phyloP scores from a whole-genome alignment of 805 yeast genomes.

The Candida methanosorbosa region DNA sequence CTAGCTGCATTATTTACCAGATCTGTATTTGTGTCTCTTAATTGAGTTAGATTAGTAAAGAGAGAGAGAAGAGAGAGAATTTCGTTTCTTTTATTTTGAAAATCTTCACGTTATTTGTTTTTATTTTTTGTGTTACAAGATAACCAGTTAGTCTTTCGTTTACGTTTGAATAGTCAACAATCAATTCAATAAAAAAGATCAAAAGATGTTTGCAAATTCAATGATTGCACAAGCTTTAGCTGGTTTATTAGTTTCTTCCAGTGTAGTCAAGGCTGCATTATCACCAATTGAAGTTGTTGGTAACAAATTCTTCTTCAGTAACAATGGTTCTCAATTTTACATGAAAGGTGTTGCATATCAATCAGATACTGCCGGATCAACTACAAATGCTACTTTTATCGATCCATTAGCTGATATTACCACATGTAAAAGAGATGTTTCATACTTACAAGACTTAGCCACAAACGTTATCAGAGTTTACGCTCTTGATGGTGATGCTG shows the following conservation, averaged over 20 bases:
- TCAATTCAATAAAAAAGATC: too few species aligned
- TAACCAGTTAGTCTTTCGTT: too few species aligned
- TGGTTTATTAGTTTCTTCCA: slow-evolving; percentile 14
- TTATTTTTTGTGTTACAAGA: too few species aligned
- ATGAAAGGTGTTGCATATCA: slow-evolving; percentile 78
- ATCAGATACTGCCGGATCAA: slow-evolving; percentile 51
- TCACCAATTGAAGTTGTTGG: slow-evolving; percentile 69
- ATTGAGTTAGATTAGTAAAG: too few species aligned
- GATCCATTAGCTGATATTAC: slow-evolving; percentile 64
- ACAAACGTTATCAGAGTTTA: slow-evolving; percentile 74
- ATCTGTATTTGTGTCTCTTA: too few species aligned
- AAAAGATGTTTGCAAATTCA: slow-evolving; percentile 28
- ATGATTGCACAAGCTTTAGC: slow-evolving; percentile 21
- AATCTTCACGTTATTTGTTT: too few species aligned
- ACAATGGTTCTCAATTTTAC: slow-evolving; percentile 73
- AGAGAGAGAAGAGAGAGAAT: too few species aligned
- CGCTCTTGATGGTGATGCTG: slow-evolving; percentile 54
- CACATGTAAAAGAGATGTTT: slow-evolving; percentile 65
- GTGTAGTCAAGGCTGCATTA: slow-evolving; percentile 31
- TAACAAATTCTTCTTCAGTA: slow-evolving; percentile 67
- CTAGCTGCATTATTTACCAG: too few species aligned
- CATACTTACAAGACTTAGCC: slow-evolving; percentile 50
- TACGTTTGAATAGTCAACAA: too few species aligned
- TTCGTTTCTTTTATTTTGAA: too few species aligned
- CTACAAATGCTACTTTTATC: slow-evolving; percentile 35